Conservation (phyloP, 768 basidiomycete genomes). For the Boletus eberwhitei region DNA sequence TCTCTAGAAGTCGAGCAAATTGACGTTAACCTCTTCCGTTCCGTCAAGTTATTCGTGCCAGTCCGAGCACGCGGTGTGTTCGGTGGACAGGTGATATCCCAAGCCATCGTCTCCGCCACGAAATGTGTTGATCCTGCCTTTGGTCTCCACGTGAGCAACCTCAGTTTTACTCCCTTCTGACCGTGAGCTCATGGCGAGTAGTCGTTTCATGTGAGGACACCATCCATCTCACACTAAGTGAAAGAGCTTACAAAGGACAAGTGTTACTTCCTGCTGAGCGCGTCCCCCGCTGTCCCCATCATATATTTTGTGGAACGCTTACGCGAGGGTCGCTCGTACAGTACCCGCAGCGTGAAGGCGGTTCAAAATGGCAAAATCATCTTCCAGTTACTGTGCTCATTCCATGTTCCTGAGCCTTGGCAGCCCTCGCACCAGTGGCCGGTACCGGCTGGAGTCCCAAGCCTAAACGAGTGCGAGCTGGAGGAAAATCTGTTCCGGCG, state of each 20-base stretch:
- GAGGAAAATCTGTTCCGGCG: constrained; percentile 45
- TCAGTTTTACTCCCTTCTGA: background rate
- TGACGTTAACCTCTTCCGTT: constrained; percentile 75
- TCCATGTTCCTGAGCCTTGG: constrained; percentile 75
- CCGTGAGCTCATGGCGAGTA: constrained; percentile 21
- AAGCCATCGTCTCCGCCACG: constrained; percentile 79
- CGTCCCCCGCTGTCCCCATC: constrained; percentile 68
- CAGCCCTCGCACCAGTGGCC: constrained; percentile 67
- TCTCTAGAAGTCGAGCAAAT: constrained; percentile 77
- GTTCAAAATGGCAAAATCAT: constrained; percentile 51
- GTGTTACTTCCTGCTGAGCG: constrained; percentile 82
- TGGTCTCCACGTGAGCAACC: constrained; percentile 63
- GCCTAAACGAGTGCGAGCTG: constrained; percentile 61
- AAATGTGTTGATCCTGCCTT: constrained; percentile 64
- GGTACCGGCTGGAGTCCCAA: constrained; percentile 53
- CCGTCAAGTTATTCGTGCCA: constrained; percentile 69
- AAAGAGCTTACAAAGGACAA: constrained; percentile 28
- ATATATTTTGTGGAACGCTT: constrained; percentile 75
- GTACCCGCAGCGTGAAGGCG: constrained; percentile 61
- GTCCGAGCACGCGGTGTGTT: constrained; percentile 67
- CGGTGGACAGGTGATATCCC: constrained; percentile 88
- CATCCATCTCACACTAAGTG: background rate
- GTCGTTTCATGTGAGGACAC: constrained; percentile 64
- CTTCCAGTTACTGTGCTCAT: constrained; percentile 74
- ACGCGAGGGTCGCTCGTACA: constrained; percentile 72